Conservation (phyloP, 768 basidiomycete species). For the Hericium coralloides region DNA sequence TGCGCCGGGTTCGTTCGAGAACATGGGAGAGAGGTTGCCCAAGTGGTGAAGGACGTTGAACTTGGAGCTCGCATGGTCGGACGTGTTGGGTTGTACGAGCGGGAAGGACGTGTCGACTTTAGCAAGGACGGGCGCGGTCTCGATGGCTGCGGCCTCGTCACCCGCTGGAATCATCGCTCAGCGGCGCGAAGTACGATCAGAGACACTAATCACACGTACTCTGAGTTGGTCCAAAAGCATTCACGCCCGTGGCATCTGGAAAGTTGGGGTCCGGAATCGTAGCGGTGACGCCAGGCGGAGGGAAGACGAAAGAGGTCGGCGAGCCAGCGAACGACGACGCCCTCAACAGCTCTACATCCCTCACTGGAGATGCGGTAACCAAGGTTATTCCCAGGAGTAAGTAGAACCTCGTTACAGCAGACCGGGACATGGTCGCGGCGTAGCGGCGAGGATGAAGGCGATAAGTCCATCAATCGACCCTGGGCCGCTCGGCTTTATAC, state of each 20-base stretch:
- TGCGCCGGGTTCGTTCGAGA: constrained; percentile 32
- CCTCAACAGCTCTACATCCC: not conserved
- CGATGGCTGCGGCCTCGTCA: constrained; percentile 18
- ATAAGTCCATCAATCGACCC: too few species aligned
- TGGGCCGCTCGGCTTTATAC: too few species aligned
- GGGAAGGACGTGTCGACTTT: constrained; percentile 33
- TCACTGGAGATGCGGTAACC: too few species aligned
- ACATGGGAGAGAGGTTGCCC: constrained; percentile 44
- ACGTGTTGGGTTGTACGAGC: constrained; percentile 29
- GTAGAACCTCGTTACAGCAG: too few species aligned
- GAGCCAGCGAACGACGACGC: constrained; percentile 36
- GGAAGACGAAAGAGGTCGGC: constrained; percentile 31
- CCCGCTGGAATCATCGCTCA: constrained; percentile 13
- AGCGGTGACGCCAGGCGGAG: constrained; percentile 29
- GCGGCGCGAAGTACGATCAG: not conserved
- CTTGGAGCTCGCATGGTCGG: constrained; percentile 19
- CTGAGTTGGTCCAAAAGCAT: constrained; percentile 38
- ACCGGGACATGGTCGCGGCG: too few species aligned
- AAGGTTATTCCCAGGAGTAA: too few species aligned
- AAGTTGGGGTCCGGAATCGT: constrained; percentile 29
- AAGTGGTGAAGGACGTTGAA: constrained; percentile 39
- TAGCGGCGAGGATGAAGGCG: too few species aligned
- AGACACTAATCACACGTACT: constrained; percentile 24
- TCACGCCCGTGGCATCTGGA: constrained; percentile 32
- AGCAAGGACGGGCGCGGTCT: constrained; percentile 29